These are phyloP conservation scores for Podaxis carcinomalis DNA, from an alignment of 768 basidiomycete genomes.

Conservation along the genomic window DNA sequence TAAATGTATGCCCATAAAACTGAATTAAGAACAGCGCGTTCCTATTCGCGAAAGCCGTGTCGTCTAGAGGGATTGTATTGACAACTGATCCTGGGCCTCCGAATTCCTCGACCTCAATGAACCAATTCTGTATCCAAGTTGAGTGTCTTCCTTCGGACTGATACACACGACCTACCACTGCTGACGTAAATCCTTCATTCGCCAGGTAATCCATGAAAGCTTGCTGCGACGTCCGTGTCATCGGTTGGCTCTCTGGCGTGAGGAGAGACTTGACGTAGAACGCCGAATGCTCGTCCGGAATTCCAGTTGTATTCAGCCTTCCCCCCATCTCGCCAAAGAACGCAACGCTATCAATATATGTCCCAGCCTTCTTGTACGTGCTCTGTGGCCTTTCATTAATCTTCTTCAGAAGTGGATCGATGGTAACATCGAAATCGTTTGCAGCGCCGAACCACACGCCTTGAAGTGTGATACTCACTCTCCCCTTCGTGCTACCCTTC, in stretches of 20 bases:
- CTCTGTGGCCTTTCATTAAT: slow-evolving; percentile 12
- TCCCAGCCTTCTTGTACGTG: background rate
- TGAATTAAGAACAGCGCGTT: slow-evolving; percentile 43
- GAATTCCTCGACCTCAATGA: slow-evolving; percentile 37
- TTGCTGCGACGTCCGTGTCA: slow-evolving; percentile 6
- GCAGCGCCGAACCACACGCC: slow-evolving; percentile 35
- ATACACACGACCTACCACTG: background rate
- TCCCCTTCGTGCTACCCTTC: slow-evolving; percentile 23
- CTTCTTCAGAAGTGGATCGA: slow-evolving; percentile 28
- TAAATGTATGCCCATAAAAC: slow-evolving; percentile 41
- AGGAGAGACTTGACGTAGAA: slow-evolving; percentile 18
- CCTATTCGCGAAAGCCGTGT: slow-evolving; percentile 44
- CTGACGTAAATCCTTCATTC: slow-evolving; percentile 6
- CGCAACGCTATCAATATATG: slow-evolving; percentile 11
- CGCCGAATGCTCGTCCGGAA: slow-evolving; percentile 8
- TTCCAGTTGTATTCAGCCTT: slow-evolving; percentile 12
- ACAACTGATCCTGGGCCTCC: slow-evolving; percentile 44
- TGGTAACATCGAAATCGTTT: slow-evolving; percentile 21
- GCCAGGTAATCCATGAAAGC: slow-evolving; percentile 10
- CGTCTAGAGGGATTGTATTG: slow-evolving; percentile 32
- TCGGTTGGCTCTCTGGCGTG: slow-evolving; percentile 12
- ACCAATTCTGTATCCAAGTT: slow-evolving; percentile 16
- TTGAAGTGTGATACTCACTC: slow-evolving; percentile 25
- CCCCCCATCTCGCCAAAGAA: slow-evolving; percentile 8
- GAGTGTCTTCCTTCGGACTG: background rate